Conservation (phyloP, 164 flowering plant genomes). For the Magnolia kwangsiensis region DNA sequence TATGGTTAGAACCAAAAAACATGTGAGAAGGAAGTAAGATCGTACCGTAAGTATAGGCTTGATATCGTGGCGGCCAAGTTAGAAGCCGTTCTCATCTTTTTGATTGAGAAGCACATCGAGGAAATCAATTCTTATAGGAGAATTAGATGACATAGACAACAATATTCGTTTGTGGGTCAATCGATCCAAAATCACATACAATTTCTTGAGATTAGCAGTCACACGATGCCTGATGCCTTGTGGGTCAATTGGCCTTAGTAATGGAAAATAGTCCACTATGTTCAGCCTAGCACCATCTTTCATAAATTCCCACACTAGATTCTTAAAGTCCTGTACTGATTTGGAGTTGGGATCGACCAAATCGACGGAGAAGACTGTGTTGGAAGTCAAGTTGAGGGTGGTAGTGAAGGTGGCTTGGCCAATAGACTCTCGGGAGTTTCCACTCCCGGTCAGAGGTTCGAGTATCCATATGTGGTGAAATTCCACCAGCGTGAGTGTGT, state of each 20-base stretch:
- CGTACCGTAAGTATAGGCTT: background rate
- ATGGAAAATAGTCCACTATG: constrained; percentile 13
- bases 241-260: constrained; percentile 7
- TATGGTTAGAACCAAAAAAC: too few relatives aligned
- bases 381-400: constrained; percentile 18
- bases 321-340: constrained; percentile 15
- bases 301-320: constrained; percentile 7
- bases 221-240: constrained; percentile 4
- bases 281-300: constrained; percentile 15
- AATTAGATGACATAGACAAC: background rate
- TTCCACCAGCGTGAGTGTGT: too few relatives aligned
- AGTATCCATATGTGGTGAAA: too few relatives aligned
- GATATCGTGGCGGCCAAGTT: background rate
- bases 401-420: constrained; percentile 13
- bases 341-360: constrained; percentile 12
- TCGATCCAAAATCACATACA: constrained; percentile 7
- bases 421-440: too few relatives aligned
- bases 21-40: background rate
- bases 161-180: constrained; percentile 4
- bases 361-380: constrained; percentile 22
- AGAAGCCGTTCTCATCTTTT: background rate
- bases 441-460: too few relatives aligned
- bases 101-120: constrained; percentile 9
- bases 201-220: background rate
- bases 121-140: background rate